Evolutionary conservation across 2,329 filamentous ascomycete species (phyloP).

Genomic region (Trichoderma koningii): DNA sequence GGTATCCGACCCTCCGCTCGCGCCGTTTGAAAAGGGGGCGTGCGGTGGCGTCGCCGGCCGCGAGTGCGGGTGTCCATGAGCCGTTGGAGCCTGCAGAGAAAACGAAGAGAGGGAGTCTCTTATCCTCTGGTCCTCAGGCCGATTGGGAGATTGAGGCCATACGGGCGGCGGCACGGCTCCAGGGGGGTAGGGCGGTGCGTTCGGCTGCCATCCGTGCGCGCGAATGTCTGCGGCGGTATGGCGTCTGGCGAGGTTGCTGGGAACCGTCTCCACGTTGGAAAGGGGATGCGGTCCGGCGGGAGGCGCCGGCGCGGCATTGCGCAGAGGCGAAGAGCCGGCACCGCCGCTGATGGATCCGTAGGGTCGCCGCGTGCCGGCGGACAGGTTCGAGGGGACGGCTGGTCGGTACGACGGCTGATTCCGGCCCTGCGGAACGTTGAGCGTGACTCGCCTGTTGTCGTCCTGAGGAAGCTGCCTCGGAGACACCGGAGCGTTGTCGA

Average conservation of each 20-base stretch:
- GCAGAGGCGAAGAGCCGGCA: slow-evolving; percentile 72
- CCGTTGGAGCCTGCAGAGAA: slow-evolving; percentile 49
- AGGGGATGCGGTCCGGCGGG: slow-evolving; percentile 67
- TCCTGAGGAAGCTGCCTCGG: slow-evolving; percentile 86
- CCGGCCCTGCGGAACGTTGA: slow-evolving; percentile 62
- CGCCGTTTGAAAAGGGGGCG: slow-evolving; percentile 45
- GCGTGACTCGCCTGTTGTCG: slow-evolving; percentile 72
- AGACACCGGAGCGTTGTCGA: slow-evolving; percentile 79
- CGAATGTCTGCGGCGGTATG: slow-evolving; percentile 97
- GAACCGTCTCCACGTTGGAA: slow-evolving; percentile 62
- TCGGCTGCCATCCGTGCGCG: slow-evolving; percentile 74
- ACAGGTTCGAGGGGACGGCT: slow-evolving; percentile 78
- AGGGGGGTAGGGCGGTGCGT: slow-evolving; percentile 62
- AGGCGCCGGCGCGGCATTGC: slow-evolving; percentile 65
- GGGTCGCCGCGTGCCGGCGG: slow-evolving; percentile 71
- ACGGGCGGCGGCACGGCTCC: slow-evolving; percentile 57
- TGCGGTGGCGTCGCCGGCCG: slow-evolving; percentile 57
- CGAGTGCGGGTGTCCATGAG: slow-evolving; percentile 50
- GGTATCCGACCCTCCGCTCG: slow-evolving; percentile 43
- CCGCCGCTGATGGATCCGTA: slow-evolving; percentile 84
- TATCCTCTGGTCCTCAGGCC: slow-evolving; percentile 57
- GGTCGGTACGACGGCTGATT: slow-evolving; percentile 70
- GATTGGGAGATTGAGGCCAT: slow-evolving; percentile 59
- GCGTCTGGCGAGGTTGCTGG: slow-evolving; percentile 72
- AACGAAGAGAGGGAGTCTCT: slow-evolving; percentile 60